Base-by-base conservation (phyloP, 306 rosid species). In the Cucumis melo region DNA sequence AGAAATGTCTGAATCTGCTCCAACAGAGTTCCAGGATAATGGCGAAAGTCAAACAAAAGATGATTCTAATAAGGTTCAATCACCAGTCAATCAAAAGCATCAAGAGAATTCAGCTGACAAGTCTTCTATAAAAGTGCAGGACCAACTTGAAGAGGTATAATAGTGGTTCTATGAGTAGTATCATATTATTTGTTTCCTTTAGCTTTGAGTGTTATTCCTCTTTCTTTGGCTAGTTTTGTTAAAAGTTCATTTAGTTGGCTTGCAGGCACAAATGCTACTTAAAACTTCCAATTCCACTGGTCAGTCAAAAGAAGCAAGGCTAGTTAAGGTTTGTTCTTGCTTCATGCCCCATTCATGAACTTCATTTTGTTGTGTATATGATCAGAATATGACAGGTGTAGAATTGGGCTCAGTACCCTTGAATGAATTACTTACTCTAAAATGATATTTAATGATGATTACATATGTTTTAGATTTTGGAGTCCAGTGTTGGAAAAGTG, bases 231-330 rank as follows among this genome's bases (percentile, higher is more conserved):
- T 70, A 70, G 66, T 78, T 74, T 83, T 84, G 84, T 85, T 90
- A 84, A 86, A 81, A 88, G 80, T 82, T 76, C 77, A 80, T 91
- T 87, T 87, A 86, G 89, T 85, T 82, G 89, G 65, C 82, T 39
- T 78, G 82, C 87, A 94, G 99, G 99, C 99, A 83, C 99, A 90
- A 83, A 92, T 97, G 78, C 87, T 94, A 83, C 99, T 94, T 81
- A 89, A 92, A 85, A 88, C 90, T 56, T 82, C 96, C 54, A 89
- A 82, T 81, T 87, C 99, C 75, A 87, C 98, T 68, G 99, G 99
- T 79, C 95, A 90, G 86, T 92, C 97, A 34, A 94, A 94, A 84
- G 99, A 94, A 85, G 99, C 99, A 82, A 94, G 99, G 86, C 81
- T 94, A 86, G 97, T 97, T 59, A 87, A 95, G 96, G 99, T 94